Percentiles rank a stretch among this genome's conserved stretches.
phyloP scores from a whole-genome alignment of 1,139 yeast species.

The Debaryomyces psychrophilus region DNA sequence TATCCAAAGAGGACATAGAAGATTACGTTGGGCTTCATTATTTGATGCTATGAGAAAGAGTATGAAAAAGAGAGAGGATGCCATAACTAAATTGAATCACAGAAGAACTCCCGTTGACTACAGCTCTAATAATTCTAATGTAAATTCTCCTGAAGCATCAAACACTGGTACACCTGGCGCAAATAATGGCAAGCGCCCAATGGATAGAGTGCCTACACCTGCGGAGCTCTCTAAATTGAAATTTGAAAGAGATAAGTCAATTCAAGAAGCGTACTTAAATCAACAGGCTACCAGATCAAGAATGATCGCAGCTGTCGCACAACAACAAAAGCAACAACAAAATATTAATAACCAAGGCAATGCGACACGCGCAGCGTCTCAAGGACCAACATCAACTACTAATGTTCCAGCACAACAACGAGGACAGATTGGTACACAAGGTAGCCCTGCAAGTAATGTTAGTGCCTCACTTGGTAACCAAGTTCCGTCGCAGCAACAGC shows the following conservation, averaged over 20 bases:
- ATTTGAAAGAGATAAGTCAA: constrained; percentile 80
- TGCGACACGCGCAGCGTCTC: constrained; percentile 5
- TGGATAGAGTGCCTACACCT: constrained; percentile 68
- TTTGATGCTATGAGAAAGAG: constrained; percentile 92
- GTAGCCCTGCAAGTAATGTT: not conserved
- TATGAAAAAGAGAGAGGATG: constrained; percentile 80
- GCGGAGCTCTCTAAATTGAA: constrained; percentile 80
- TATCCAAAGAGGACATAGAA: constrained; percentile 87
- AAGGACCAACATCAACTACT: constrained; percentile 5
- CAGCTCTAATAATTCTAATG: constrained; percentile 15
- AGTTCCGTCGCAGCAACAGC: constrained; percentile 27
- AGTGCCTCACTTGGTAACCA: constrained; percentile 5
- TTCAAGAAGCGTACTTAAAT: constrained; percentile 70
- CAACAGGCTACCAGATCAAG: constrained; percentile 49
- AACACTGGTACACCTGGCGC: constrained; percentile 12
- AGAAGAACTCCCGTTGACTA: constrained; percentile 29
- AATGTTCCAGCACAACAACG: constrained; percentile 10
- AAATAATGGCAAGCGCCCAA: constrained; percentile 21
- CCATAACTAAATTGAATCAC: constrained; percentile 38
- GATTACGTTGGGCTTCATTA: constrained; percentile 91
- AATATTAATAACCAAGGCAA: constrained; percentile 7
- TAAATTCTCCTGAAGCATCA: constrained; percentile 9
- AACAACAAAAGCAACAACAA: constrained; percentile 32
- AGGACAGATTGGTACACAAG: not conserved
- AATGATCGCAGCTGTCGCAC: constrained; percentile 47